These are phyloP conservation scores for Durotheca rogersii DNA, from an alignment of 495 filamentous ascomycete species.

Conservation along the genomic window DNA sequence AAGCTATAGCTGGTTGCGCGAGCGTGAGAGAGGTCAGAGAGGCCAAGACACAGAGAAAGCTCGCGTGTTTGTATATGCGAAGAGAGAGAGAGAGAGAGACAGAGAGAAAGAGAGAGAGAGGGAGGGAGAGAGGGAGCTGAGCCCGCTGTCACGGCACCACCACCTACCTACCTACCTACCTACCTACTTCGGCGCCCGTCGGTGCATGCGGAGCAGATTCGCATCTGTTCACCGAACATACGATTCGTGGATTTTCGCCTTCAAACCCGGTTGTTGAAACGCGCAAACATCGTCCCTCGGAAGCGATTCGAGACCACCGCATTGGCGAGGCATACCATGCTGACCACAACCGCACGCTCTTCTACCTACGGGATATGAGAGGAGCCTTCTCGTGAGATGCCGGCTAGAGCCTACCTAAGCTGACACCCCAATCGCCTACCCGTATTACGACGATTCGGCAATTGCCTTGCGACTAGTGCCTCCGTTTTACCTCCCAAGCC, in stretches of 20 bases:
- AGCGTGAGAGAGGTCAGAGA: too few relatives aligned
- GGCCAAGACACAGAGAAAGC: too few relatives aligned
- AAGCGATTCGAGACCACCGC: slow-evolving; percentile 3
- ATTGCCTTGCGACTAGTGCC: slow-evolving; percentile 10
- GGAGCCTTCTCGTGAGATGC: slow-evolving; percentile 17
- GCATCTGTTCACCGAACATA: slow-evolving; percentile 8
- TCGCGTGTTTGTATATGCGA: too few relatives aligned
- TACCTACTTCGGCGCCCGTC: not conserved
- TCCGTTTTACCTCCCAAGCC: slow-evolving; percentile 10
- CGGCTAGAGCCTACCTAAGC: slow-evolving; percentile 12
- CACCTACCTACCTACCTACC: too few relatives aligned
- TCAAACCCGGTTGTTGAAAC: slow-evolving; percentile 13
- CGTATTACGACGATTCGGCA: slow-evolving; percentile 13
- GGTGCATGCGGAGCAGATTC: slow-evolving; percentile 9
- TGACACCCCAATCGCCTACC: slow-evolving; percentile 13
- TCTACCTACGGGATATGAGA: slow-evolving; percentile 16
- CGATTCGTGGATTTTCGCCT: slow-evolving; percentile 6
- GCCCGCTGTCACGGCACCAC: slow-evolving; percentile 6
- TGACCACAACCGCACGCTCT: slow-evolving; percentile 8
- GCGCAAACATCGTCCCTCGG: slow-evolving; percentile 2
- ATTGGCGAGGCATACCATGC: slow-evolving; percentile 8
- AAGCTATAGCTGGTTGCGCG: slow-evolving; percentile 13
- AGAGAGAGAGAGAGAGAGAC: too few relatives aligned
- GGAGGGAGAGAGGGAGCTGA: not conserved
- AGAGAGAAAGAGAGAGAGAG: too few relatives aligned